These are phyloP conservation scores for Sugiyamaella floridensis DNA, from an alignment of 805 yeast species.

Conservation along the genomic window DNA sequence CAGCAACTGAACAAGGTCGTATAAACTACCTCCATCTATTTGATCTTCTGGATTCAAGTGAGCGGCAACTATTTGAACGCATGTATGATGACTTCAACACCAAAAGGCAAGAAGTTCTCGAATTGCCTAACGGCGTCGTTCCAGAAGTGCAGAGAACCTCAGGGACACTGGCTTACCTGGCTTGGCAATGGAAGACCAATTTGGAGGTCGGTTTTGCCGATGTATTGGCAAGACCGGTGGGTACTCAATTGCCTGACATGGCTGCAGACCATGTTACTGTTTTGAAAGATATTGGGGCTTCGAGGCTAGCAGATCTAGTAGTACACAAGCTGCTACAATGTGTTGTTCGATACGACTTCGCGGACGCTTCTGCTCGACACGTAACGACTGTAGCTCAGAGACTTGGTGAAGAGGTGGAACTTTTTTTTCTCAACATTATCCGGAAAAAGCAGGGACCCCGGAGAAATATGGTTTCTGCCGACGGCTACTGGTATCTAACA, in stretches of 20 bases:
- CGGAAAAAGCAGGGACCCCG: neutral
- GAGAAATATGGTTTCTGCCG: neutral
- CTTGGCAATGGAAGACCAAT: conserved; percentile 50
- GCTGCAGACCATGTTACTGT: neutral
- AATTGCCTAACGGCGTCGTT: conserved; percentile 10
- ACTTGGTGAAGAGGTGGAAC: neutral
- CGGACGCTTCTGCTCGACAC: neutral
- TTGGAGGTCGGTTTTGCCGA: neutral
- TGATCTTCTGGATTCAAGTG: conserved; percentile 7
- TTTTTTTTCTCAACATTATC: neutral
- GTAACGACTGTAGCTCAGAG: neutral
- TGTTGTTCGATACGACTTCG: neutral
- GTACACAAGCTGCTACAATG: conserved; percentile 27
- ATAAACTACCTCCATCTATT: conserved; percentile 10
- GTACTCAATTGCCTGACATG: neutral
- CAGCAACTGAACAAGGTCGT: neutral
- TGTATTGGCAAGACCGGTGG: neutral
- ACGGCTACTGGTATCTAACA: neutral
- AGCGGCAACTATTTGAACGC: conserved; percentile 43
- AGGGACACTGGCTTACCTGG: conserved; percentile 40
- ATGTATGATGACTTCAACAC: conserved; percentile 64
- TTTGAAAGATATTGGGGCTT: neutral
- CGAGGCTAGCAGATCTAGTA: neutral
- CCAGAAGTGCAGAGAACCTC: neutral
- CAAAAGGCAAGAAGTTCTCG: conserved; percentile 68